phyloP scores from a whole-genome alignment of 2,329 filamentous ascomycete genomes.

The Pseudohalonectria lignicola region DNA sequence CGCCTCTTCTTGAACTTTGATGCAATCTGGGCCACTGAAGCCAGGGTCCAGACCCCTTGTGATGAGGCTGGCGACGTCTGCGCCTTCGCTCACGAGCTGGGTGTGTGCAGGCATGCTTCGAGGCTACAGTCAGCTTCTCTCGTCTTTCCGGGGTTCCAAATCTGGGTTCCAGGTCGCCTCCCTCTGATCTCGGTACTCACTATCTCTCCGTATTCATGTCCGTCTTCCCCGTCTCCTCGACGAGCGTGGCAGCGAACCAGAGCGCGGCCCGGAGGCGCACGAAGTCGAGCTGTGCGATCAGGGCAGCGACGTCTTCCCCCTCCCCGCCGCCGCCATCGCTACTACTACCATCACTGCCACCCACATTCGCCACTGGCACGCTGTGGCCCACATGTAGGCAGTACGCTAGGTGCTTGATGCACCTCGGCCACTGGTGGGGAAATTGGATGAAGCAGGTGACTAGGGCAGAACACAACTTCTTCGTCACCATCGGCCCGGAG shows the following conservation, averaged over 20 bases:
- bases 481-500: conserved; percentile 49
- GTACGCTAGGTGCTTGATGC: conserved; percentile 50
- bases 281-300: conserved; percentile 23
- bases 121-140: no score
- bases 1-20: conserved; percentile 37
- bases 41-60: conserved; percentile 20
- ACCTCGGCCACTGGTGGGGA: conserved; percentile 54
- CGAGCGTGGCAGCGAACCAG: conserved; percentile 53
- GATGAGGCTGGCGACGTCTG: conserved; percentile 29
- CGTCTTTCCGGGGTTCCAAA: not conserved
- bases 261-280: conserved; percentile 45
- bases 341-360: no score
- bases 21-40: conserved; percentile 10
- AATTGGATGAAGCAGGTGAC: conserved; percentile 67
- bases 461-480: conserved; percentile 68
- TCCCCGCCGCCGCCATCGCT: no score
- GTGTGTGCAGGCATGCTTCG: conserved; percentile 24
- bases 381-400: conserved; percentile 40
- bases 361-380: conserved; percentile 30
- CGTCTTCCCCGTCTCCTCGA: conserved; percentile 57
- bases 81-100: conserved; percentile 25
- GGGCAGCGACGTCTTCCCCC: conserved; percentile 16
- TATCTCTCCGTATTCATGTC: conserved; percentile 50
- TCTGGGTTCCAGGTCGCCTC: no score
- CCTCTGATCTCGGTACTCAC: conserved; percentile 26